A percentile compares a stretch with the other conserved stretches of the same genome.
phyloP scores from a whole-genome alignment of 352 stramenopile genomes.

The Elongisporangium prolatum region DNA sequence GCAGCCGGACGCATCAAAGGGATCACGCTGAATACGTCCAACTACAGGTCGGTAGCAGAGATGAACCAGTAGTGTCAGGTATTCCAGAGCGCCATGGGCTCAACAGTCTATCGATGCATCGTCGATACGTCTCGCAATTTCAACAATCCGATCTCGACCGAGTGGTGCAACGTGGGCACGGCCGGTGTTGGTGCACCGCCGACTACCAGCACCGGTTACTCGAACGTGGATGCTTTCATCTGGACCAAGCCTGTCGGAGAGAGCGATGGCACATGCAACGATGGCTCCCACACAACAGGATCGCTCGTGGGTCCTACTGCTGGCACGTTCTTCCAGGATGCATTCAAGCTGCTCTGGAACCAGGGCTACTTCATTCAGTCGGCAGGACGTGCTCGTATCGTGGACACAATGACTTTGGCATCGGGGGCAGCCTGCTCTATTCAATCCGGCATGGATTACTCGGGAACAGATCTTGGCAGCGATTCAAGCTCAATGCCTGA shows the following conservation, averaged over 20 bases:
- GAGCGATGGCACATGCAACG: constrained; percentile 57
- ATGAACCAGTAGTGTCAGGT: constrained; percentile 40
- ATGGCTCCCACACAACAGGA: constrained; percentile 23
- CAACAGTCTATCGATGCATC: constrained; percentile 40
- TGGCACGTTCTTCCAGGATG: constrained; percentile 50
- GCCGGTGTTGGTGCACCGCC: constrained; percentile 55
- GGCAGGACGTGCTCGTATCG: not conserved
- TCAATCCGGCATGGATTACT: not conserved
- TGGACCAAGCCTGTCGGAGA: constrained; percentile 66
- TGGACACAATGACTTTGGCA: not conserved
- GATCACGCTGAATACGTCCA: constrained; percentile 69
- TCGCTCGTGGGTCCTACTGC: constrained; percentile 29
- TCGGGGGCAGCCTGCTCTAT: not conserved
- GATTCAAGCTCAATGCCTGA: not conserved
- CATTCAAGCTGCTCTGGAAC: constrained; percentile 57
- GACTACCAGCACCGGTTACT: constrained; percentile 34
- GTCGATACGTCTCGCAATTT: constrained; percentile 68
- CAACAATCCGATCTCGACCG: constrained; percentile 22
- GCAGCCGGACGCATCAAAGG: constrained; percentile 39
- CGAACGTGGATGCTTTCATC: constrained; percentile 61
- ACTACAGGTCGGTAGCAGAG: constrained; percentile 59
- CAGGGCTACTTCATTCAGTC: constrained; percentile 60
- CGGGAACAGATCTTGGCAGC: not conserved
- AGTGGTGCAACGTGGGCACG: constrained; percentile 69
- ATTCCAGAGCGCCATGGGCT: constrained; percentile 47